Conservation (phyloP, 108 stramenopile genomes). For the Aurantiochytrium sp. region DNA sequence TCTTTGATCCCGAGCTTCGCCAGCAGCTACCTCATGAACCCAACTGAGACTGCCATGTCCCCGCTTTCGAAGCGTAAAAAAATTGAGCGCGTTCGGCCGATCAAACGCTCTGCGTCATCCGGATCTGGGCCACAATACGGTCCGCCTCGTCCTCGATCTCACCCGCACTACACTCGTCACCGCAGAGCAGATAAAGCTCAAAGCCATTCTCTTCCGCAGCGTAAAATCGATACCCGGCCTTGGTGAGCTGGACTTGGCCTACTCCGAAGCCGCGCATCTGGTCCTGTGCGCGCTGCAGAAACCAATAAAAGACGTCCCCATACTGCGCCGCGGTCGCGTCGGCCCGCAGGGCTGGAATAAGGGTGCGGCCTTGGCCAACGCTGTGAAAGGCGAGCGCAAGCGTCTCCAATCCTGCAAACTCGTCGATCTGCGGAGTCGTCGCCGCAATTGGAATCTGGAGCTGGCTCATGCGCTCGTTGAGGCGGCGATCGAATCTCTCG, state of each 20-base stretch:
- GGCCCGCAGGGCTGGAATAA: neutral
- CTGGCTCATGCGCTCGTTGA: neutral
- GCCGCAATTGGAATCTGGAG: neutral
- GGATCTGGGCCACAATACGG: neutral
- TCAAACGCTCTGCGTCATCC: neutral
- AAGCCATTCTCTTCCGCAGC: slow-evolving; percentile 3
- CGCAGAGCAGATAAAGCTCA: neutral
- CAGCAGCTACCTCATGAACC: too few relatives aligned
- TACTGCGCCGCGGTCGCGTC: neutral
- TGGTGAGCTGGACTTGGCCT: neutral
- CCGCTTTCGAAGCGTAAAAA: too few relatives aligned
- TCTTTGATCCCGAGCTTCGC: too few relatives aligned
- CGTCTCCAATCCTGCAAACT: neutral
- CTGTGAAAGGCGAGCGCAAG: neutral
- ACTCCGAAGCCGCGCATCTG: neutral
- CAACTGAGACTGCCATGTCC: too few relatives aligned
- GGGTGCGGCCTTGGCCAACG: neutral
- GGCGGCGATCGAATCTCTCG: neutral
- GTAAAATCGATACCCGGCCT: neutral
- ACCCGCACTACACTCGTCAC: neutral
- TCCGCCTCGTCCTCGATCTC: neutral
- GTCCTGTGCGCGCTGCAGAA: neutral
- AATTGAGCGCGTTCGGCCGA: too few relatives aligned
- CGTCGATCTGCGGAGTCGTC: neutral
- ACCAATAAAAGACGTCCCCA: neutral